phyloP scores from a whole-genome alignment of 495 filamentous ascomycete genomes.

The Penicillium egyptiacum region DNA sequence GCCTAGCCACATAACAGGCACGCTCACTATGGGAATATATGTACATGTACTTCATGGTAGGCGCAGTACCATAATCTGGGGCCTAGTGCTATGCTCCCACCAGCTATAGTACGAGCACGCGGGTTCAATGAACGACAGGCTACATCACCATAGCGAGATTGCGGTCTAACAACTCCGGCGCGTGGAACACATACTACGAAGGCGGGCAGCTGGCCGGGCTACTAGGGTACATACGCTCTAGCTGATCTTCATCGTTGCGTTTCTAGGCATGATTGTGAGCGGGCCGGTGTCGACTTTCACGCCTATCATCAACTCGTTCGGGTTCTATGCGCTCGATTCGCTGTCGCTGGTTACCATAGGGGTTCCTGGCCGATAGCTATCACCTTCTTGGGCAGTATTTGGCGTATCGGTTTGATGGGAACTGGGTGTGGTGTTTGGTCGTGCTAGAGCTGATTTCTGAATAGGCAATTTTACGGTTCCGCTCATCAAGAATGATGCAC shows the following conservation, averaged over 20 bases:
- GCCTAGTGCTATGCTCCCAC: neutral
- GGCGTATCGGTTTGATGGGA: slow-evolving; percentile 19
- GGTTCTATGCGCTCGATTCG: slow-evolving; percentile 45
- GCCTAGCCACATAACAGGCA: too few species aligned
- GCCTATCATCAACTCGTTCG: slow-evolving; percentile 45
- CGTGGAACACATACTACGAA: neutral
- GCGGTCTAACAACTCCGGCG: neutral
- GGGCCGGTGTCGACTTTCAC: slow-evolving; percentile 28
- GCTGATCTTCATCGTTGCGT: neutral
- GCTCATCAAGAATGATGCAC: too few species aligned
- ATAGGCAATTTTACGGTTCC: too few species aligned
- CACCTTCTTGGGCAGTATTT: slow-evolving; percentile 37
- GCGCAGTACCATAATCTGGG: neutral
- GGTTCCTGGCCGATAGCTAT: slow-evolving; percentile 38
- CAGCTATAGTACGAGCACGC: neutral
- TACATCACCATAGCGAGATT: neutral
- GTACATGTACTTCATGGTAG: neutral
- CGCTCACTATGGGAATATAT: neutral
- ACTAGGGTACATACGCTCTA: neutral
- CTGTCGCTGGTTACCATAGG: slow-evolving; percentile 44
- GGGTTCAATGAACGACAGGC: neutral
- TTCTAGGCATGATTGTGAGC: neutral
- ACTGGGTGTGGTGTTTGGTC: slow-evolving; percentile 18
- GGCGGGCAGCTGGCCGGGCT: neutral
- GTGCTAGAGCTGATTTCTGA: slow-evolving; percentile 16